These are phyloP conservation scores for Haplosporangium sp. DNA, from an alignment of 371 early-diverging fungal species.

Conservation along the genomic window DNA sequence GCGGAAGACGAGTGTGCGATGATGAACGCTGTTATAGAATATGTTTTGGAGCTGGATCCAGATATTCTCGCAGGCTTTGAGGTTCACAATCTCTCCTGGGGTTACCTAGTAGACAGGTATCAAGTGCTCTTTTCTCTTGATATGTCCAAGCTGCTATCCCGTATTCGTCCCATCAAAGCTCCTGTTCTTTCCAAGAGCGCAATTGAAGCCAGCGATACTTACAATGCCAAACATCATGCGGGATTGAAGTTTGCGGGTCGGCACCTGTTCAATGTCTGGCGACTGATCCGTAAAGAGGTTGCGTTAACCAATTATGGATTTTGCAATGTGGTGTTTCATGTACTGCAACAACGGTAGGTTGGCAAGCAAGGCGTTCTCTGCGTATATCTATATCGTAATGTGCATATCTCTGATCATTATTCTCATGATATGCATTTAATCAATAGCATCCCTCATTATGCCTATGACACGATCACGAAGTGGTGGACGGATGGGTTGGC, in stretches of 20 bases:
- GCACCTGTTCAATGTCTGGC: slow-evolving; percentile 90
- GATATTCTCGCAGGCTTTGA: slow-evolving; percentile 92
- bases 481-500: slow-evolving; percentile 70
- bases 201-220: slow-evolving; percentile 35
- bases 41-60: slow-evolving; percentile 76
- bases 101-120: slow-evolving; percentile 82
- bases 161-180: slow-evolving; percentile 19
- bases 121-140: slow-evolving; percentile 23
- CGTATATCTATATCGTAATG: background rate
- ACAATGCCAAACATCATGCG: slow-evolving; percentile 63
- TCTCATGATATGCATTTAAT: background rate
- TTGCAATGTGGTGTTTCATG: slow-evolving; percentile 77
- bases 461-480: slow-evolving; percentile 63
- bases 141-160: slow-evolving; percentile 47
- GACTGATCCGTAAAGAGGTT: slow-evolving; percentile 79
- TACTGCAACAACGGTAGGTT: slow-evolving; percentile 74
- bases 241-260: slow-evolving; percentile 76
- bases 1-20: slow-evolving; percentile 62
- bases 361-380: background rate
- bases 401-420: background rate
- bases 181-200: slow-evolving; percentile 54
- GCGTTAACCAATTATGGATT: slow-evolving; percentile 81
- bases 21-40: slow-evolving; percentile 60
- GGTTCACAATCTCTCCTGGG: slow-evolving; percentile 87
- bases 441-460: slow-evolving; percentile 71